Conservation (phyloP, 2,329 filamentous ascomycete genomes). For the Arthroderma uncinatum region DNA sequence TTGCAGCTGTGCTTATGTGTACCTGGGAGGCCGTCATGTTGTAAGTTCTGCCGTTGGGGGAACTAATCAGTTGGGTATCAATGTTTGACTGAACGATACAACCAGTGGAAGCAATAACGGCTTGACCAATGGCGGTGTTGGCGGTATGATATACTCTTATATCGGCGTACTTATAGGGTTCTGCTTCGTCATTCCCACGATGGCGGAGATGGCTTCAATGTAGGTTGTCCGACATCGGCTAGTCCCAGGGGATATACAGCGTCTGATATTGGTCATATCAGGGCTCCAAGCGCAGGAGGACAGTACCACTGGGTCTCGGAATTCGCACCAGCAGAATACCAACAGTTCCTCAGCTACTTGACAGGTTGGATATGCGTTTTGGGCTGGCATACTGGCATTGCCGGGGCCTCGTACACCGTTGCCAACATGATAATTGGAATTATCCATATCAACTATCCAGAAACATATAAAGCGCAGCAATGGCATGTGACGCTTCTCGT, state of each 20-base stretch:
- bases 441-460: slow-evolving; percentile 21
- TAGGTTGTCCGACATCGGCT: not conserved
- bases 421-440: slow-evolving; percentile 26
- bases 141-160: slow-evolving; percentile 10
- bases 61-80: not conserved
- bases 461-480: slow-evolving; percentile 20
- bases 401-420: slow-evolving; percentile 19
- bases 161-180: slow-evolving; percentile 9
- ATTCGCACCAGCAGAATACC: slow-evolving; percentile 24
- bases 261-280: slow-evolving; percentile 16
- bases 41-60: slow-evolving; percentile 4
- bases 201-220: slow-evolving; percentile 15
- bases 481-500: slow-evolving; percentile 25
- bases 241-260: not conserved
- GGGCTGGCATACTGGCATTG: slow-evolving; percentile 22
- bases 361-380: slow-evolving; percentile 23
- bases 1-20: slow-evolving; percentile 32
- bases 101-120: slow-evolving; percentile 5
- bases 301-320: slow-evolving; percentile 20
- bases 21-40: slow-evolving; percentile 11
- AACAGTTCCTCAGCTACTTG: slow-evolving; percentile 26
- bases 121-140: slow-evolving; percentile 11
- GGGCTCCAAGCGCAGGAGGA: slow-evolving; percentile 27
- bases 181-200: slow-evolving; percentile 8
- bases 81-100: not conserved